Base-by-base conservation (phyloP, 1,139 yeast species). In the Pichia sorboxylosa region DNA sequence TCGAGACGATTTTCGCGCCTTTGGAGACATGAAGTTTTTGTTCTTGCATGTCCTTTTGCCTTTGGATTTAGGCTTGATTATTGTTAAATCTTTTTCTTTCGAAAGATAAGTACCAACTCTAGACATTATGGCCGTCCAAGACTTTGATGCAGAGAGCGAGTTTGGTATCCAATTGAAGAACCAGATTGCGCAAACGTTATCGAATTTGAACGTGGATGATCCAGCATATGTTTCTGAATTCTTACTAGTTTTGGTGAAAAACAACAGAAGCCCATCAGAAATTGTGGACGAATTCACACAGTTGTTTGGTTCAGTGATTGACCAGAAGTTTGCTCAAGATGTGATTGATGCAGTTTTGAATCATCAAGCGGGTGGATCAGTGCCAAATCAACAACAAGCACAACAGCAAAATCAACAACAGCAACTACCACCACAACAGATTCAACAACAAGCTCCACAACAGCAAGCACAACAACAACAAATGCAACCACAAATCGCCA, bases 211-310 rank as follows among this genome's bases (percentile, higher is more conserved):
- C 34, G 53, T 52, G 7, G 93, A 80, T 39, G 93, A 83, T 51
- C 74, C 83, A 21, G 72, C 64, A 29, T 84, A 79, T 50, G 79
- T 81, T 26, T 83, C 94, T 13, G 94, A 84, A 51, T 84, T 73
- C 51, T 73, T 84, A 39, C 68, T 77, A 16, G 68, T 81, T 36
- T 63, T 83, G 59, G 74, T 83, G 37, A 74, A 79, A 18, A 81
- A 81, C 47, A 73, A 77, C 44, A 77, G 81, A 49, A 58, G 74
- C 5, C 68, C 76, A 9, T 64, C 62, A 8, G 83, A 79, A 41
- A 78, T 83, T 28, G 65, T 72, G 6, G 54, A 57, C 8, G 94
- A 84, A 50, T 66, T 84, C 26, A 59, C 69, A 25, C 72, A 73
- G 27, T 59, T 82, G 33, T 73, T 81, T 39, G 84, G 81, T 32